phyloP scores from a whole-genome alignment of 2,329 filamentous ascomycete genomes.

The Blastomyces silverae region DNA sequence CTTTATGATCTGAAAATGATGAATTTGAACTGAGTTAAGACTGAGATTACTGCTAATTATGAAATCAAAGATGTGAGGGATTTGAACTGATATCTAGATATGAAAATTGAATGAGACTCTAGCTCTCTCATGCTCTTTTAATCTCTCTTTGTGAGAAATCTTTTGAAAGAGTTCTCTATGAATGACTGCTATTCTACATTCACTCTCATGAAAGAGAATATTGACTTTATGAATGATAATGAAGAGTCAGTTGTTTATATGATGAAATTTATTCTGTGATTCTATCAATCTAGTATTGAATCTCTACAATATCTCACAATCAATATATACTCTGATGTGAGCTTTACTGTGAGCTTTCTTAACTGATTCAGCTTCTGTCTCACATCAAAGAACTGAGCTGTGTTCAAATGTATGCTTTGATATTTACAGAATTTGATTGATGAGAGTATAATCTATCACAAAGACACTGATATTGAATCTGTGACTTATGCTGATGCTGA shows the following conservation, averaged over 20 bases:
- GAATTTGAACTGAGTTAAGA: background rate
- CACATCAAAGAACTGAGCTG: background rate
- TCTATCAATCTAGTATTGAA: background rate
- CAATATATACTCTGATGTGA: background rate
- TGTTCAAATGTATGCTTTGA: background rate
- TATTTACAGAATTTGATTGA: background rate
- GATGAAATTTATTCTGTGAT: background rate
- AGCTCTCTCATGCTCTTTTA: no score
- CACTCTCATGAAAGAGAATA: background rate
- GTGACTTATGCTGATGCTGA: background rate
- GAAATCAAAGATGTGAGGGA: background rate
- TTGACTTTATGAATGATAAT: background rate
- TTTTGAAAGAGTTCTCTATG: background rate
- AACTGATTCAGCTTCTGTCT: background rate
- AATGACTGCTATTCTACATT: background rate
- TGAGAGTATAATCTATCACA: background rate
- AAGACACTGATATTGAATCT: background rate
- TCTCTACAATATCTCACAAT: background rate
- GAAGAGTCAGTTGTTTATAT: background rate
- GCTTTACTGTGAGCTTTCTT: background rate
- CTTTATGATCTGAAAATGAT: no score
- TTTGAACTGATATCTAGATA: background rate
- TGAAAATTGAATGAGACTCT: background rate
- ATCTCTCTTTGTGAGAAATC: background rate
- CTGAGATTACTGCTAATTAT: background rate